Evolutionary conservation across 2,329 filamentous ascomycete genomes (phyloP).

Genomic region (Alternaria brassicae): DNA sequence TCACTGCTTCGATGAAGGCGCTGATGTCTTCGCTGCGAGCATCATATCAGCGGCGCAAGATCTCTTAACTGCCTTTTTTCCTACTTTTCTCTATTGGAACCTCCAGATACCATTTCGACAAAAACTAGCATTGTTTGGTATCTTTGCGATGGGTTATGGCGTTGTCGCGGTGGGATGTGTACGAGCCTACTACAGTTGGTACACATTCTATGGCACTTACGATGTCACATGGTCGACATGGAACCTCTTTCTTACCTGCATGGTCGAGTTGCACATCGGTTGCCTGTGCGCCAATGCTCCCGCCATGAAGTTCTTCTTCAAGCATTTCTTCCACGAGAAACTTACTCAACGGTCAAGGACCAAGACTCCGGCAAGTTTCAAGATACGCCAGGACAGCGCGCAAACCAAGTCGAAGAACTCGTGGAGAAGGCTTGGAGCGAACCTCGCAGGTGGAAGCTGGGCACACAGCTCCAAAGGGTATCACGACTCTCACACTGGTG

Average conservation of each 20-base stretch:
- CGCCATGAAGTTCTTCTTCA: conserved; percentile 45
- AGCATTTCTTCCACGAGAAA: conserved; percentile 36
- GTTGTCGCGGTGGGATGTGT: conserved; percentile 33
- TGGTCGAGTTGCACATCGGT: conserved; percentile 42
- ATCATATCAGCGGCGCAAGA: conserved; percentile 40
- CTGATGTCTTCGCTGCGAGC: conserved; percentile 38
- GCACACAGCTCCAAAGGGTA: conserved; percentile 28
- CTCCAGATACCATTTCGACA: conserved; percentile 38
- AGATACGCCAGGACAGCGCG: neutral
- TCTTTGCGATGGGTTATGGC: conserved; percentile 44
- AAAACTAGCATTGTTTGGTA: conserved; percentile 40
- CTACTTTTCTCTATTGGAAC: conserved; percentile 44
- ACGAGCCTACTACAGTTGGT: conserved; percentile 39
- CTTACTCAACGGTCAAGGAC: conserved; percentile 19
- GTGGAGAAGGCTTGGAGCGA: conserved; percentile 15
- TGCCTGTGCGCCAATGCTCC: conserved; percentile 43
- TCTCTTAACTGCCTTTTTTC: conserved; percentile 40
- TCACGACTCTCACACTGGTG: conserved; percentile 28
- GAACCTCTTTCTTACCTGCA: conserved; percentile 26
- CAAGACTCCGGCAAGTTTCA: neutral
- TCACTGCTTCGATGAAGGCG: conserved; percentile 44
- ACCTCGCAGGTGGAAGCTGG: conserved; percentile 13
- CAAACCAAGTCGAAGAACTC: conserved; percentile 4
- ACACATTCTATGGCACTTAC: conserved; percentile 39
- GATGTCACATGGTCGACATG: conserved; percentile 40